phyloP scores from a whole-genome alignment of 768 basidiomycete species.

The Lactifluus pinguis region DNA sequence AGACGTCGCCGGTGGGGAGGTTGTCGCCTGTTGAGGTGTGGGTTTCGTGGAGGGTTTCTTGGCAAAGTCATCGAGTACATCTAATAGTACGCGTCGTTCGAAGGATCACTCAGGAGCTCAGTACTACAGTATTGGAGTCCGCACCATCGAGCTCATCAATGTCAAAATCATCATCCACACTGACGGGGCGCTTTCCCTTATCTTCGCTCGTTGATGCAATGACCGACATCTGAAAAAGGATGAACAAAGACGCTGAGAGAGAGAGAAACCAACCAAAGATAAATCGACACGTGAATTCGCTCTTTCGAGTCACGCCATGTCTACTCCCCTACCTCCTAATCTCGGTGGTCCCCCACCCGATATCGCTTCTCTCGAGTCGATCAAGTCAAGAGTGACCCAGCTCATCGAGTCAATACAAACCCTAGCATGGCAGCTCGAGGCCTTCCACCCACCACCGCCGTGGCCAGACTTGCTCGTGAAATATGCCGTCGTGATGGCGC shows the following conservation, averaged over 20 bases:
- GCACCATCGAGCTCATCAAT: conserved; percentile 61
- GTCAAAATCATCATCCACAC: conserved; percentile 39
- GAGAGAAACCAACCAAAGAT: background rate
- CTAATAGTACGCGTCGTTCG: conserved; percentile 23
- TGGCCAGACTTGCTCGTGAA: conserved; percentile 86
- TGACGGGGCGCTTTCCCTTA: conserved; percentile 1
- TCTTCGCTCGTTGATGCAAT: conserved; percentile 5
- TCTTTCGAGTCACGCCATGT: background rate
- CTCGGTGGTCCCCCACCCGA: conserved; percentile 8
- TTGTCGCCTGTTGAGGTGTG: conserved; percentile 14
- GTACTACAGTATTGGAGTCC: conserved; percentile 9
- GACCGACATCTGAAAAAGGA: background rate
- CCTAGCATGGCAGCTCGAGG: conserved; percentile 55
- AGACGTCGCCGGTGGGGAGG: conserved; percentile 15
- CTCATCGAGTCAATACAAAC: conserved; percentile 69
- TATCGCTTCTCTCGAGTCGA: conserved; percentile 47
- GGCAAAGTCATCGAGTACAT: conserved; percentile 41
- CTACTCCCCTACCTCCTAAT: conserved; percentile 1
- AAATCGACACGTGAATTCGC: conserved; percentile 6
- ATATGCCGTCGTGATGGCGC: conserved; percentile 77
- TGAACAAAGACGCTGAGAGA: background rate
- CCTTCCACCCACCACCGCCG: conserved; percentile 47
- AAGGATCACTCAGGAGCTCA: background rate
- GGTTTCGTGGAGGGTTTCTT: conserved; percentile 20
- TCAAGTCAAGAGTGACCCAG: conserved; percentile 68